Percentiles rank a stretch among this genome's conserved stretches.
Conservation (phyloP, 495 filamentous ascomycete genomes). For the Friedmanniomyces endolithicus region DNA sequence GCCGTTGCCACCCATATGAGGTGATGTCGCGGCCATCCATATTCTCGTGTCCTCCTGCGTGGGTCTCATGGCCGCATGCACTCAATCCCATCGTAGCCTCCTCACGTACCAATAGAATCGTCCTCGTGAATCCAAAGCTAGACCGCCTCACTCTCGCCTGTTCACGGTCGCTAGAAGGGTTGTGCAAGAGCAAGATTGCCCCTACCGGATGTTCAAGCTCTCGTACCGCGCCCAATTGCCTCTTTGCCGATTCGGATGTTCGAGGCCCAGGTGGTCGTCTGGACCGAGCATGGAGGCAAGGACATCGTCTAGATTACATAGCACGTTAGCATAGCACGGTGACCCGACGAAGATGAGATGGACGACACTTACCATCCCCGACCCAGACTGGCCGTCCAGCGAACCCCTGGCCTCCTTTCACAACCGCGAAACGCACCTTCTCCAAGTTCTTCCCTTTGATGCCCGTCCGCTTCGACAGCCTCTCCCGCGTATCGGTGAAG, state of each 20-base stretch:
- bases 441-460: slow-evolving; percentile 97
- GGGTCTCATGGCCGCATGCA: background rate
- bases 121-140: background rate
- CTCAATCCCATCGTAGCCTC: background rate
- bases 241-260: slow-evolving; percentile 68
- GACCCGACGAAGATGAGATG: background rate
- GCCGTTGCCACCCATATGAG: no score
- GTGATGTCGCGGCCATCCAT: no score
- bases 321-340: background rate
- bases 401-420: slow-evolving; percentile 52
- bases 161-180: background rate
- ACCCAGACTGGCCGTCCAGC: slow-evolving; percentile 69
- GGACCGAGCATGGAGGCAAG: slow-evolving; percentile 57
- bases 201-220: slow-evolving; percentile 53
- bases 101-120: background rate
- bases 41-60: no score
- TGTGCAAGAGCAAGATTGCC: background rate
- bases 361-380: slow-evolving; percentile 59
- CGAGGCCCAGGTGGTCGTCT: slow-evolving; percentile 78
- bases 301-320: slow-evolving; percentile 55
- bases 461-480: slow-evolving; percentile 76
- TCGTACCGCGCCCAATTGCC: slow-evolving; percentile 48
- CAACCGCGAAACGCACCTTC: slow-evolving; percentile 90
- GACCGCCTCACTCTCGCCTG: background rate
- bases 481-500: slow-evolving; percentile 83